Evolutionary conservation across 2,329 filamentous ascomycete genomes (phyloP), one percentile per base, ranked within the genome.

Genomic region (Didymella arachidicola): DNA sequence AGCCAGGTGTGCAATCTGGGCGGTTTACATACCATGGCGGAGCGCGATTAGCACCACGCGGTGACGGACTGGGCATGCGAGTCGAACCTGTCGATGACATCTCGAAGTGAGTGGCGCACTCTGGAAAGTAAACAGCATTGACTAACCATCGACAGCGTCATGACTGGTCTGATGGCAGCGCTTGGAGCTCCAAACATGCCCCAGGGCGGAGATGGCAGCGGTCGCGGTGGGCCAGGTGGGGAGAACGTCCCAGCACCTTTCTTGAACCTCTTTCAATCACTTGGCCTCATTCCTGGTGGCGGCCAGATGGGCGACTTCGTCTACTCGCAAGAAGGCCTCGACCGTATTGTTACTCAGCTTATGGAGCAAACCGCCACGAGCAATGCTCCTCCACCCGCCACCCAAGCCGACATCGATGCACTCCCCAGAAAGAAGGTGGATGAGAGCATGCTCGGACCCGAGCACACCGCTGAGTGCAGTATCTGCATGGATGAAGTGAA

Each of bases 401-500:
- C 92, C 0, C 84, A 88, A 60, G 84, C 85, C 44, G 91, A 91
- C 0, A 93, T 99, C 53, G 83, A 85, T 26, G 83, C 85, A 3
- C 80, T 99, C 5, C 86, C 91, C 8, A 89, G 89, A 67, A 89
- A 88, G 65, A 85, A 85, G 42, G 81, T 95, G 2, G 86, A 91
- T 49, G 80, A 84, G 57, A 84, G 88, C 41, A 89, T 96, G 84
- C 81, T 96, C 53, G 85, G 84, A 7, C 78, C 80, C 5, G 91
- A 89, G 57, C 89, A 87, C 41, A 84, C 81, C 50, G 86, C 85
- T 1, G 93, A 97, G 72, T 99, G 95, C 76, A 93, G 91, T 34
- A 97, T 99, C 58, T 99, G 95, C 78, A 96, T 98, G 81, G 93
- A 97, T 54, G 86, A 91, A 27, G 89, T 96, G 61, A 83, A 86